These are phyloP conservation scores for Colletotrichum horii DNA, from an alignment of 2,329 filamentous ascomycete species.

Conservation along the genomic window DNA sequence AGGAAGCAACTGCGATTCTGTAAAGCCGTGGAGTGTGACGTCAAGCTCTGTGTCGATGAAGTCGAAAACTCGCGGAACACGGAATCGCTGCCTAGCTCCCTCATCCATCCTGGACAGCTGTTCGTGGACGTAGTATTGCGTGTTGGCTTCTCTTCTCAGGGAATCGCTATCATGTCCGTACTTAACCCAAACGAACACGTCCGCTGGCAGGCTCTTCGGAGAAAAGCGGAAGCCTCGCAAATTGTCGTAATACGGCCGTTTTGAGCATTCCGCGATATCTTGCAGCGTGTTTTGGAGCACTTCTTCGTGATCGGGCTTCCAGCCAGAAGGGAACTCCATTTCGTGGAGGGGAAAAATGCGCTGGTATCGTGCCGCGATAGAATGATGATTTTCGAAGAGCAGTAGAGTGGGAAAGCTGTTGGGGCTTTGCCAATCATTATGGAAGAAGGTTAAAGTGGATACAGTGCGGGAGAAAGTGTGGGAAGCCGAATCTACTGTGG, in stretches of 20 bases:
- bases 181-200: neutral
- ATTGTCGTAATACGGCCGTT: neutral
- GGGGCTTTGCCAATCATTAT: too few species aligned
- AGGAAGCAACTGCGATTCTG: neutral
- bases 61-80: neutral
- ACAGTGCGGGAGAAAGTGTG: accelerated
- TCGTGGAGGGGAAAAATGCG: accelerated
- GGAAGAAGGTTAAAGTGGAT: too few species aligned
- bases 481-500: neutral
- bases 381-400: neutral
- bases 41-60: neutral
- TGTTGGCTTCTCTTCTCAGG: neutral
- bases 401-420: accelerated
- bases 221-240: neutral
- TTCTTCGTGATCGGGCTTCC: neutral
- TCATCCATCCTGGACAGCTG: neutral
- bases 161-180: neutral
- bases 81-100: neutral
- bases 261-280: neutral
- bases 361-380: neutral
- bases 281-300: neutral
- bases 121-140: neutral
- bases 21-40: neutral
- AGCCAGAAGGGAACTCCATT: neutral
- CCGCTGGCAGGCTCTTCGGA: neutral